Conservation (phyloP, 768 basidiomycete genomes). For the Terana coerulea region DNA sequence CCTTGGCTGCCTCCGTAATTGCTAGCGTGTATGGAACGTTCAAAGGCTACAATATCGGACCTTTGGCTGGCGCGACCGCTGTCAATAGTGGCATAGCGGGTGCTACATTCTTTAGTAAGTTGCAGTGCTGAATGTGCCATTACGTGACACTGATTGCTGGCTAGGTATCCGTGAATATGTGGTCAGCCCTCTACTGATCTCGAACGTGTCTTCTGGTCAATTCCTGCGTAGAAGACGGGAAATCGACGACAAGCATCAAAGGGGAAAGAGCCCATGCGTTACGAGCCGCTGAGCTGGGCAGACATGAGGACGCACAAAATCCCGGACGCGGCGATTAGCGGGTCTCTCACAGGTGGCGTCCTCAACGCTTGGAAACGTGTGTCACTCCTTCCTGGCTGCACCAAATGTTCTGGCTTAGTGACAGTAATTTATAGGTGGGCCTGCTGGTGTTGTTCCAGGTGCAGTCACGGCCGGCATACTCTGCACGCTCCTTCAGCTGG, state of each 20-base stretch:
- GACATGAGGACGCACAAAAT: slow-evolving; percentile 58
- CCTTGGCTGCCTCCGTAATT: slow-evolving; percentile 47
- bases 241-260: slow-evolving; percentile 22
- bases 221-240: slow-evolving; percentile 40
- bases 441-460: slow-evolving; percentile 52
- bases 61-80: slow-evolving; percentile 56
- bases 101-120: slow-evolving; percentile 74
- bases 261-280: slow-evolving; percentile 9
- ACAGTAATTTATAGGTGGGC: slow-evolving; percentile 48
- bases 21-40: slow-evolving; percentile 44
- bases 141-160: slow-evolving; percentile 36
- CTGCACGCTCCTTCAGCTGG: slow-evolving; percentile 62
- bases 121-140: not conserved
- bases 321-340: slow-evolving; percentile 72
- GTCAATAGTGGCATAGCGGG: slow-evolving; percentile 72
- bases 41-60: slow-evolving; percentile 41
- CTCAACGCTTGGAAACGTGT: slow-evolving; percentile 58
- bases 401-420: slow-evolving; percentile 3
- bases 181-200: slow-evolving; percentile 59
- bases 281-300: slow-evolving; percentile 35
- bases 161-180: slow-evolving; percentile 72
- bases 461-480: slow-evolving; percentile 53
- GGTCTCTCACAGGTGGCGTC: slow-evolving; percentile 61
- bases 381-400: slow-evolving; percentile 23
- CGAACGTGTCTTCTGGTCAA: slow-evolving; percentile 41